phyloP scores from a whole-genome alignment of 768 basidiomycete species.

The Termitomyces sp. region DNA sequence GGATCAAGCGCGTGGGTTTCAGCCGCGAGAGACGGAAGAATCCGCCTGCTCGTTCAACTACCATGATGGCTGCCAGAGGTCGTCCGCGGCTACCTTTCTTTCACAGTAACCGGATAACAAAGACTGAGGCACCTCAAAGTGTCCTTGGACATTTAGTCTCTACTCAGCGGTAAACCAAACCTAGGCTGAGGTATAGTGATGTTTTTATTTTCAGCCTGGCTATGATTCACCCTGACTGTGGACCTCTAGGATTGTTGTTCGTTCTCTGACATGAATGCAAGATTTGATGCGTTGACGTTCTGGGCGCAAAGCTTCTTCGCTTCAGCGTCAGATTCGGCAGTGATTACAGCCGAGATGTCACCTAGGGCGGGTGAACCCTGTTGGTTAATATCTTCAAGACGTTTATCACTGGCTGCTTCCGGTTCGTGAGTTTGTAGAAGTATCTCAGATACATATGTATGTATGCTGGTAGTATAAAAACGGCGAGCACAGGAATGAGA shows the following conservation, averaged over 20 bases:
- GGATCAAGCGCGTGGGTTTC: constrained; percentile 50
- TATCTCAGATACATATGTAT: not conserved
- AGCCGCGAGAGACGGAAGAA: constrained; percentile 17
- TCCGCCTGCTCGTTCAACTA: not conserved
- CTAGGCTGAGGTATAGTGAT: not conserved
- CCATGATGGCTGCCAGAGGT: not conserved
- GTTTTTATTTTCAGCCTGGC: not conserved
- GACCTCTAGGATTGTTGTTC: not conserved
- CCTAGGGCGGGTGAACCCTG: no score
- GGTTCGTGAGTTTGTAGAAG: not conserved
- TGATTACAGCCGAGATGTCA: not conserved
- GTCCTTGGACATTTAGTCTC: constrained; percentile 1
- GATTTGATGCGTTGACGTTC: not conserved
- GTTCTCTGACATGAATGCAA: not conserved
- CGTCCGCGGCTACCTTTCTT: constrained; percentile 4
- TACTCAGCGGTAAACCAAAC: not conserved
- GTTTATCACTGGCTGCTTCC: not conserved
- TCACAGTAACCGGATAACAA: constrained; percentile 6
- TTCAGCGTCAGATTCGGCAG: not conserved
- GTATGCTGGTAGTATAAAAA: not conserved
- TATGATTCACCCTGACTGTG: not conserved
- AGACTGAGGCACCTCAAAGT: not conserved
- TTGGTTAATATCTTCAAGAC: not conserved
- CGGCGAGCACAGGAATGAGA: not conserved
- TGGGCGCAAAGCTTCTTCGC: not conserved